phyloP scores from a whole-genome alignment of 2,329 filamentous ascomycete genomes.

The Mariannaea elegans region DNA sequence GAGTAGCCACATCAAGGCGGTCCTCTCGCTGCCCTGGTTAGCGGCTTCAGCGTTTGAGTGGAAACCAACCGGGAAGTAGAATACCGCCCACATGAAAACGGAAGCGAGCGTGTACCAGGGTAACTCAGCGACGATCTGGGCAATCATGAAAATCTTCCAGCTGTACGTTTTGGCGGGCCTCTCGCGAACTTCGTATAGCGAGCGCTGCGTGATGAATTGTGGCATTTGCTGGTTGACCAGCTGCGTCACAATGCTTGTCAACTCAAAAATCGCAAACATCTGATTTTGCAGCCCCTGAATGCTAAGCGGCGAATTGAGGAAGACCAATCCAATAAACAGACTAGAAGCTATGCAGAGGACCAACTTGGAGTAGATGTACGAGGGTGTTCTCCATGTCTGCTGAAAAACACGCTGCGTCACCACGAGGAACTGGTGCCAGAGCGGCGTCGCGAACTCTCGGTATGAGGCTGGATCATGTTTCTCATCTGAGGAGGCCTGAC shows the following conservation, averaged over 20 bases:
- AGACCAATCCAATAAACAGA: slow-evolving; percentile 16
- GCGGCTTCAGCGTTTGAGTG: slow-evolving; percentile 72
- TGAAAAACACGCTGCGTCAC: slow-evolving; percentile 78
- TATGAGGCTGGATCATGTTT: neutral
- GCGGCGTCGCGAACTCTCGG: slow-evolving; percentile 57
- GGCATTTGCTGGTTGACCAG: slow-evolving; percentile 77
- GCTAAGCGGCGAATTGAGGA: slow-evolving; percentile 1
- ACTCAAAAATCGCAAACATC: slow-evolving; percentile 85
- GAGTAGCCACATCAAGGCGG: slow-evolving; percentile 80
- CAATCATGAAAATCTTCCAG: slow-evolving; percentile 85
- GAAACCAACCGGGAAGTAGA: slow-evolving; percentile 86
- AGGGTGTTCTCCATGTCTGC: slow-evolving; percentile 89
- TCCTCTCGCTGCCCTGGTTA: slow-evolving; percentile 70
- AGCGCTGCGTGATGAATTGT: slow-evolving; percentile 81
- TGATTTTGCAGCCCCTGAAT: slow-evolving; percentile 74
- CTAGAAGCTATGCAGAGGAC: slow-evolving; percentile 59
- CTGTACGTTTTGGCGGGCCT: slow-evolving; percentile 83
- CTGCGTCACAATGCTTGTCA: slow-evolving; percentile 80
- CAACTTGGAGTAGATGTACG: slow-evolving; percentile 86
- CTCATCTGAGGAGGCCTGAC: neutral
- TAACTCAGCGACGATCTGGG: slow-evolving; percentile 85
- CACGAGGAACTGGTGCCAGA: slow-evolving; percentile 70
- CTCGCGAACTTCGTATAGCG: slow-evolving; percentile 85
- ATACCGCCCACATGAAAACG: slow-evolving; percentile 76
- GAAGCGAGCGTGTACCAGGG: slow-evolving; percentile 82